Base-by-base conservation (phyloP, 2,329 filamentous ascomycete genomes). In the Cladophialophora carrionii region DNA sequence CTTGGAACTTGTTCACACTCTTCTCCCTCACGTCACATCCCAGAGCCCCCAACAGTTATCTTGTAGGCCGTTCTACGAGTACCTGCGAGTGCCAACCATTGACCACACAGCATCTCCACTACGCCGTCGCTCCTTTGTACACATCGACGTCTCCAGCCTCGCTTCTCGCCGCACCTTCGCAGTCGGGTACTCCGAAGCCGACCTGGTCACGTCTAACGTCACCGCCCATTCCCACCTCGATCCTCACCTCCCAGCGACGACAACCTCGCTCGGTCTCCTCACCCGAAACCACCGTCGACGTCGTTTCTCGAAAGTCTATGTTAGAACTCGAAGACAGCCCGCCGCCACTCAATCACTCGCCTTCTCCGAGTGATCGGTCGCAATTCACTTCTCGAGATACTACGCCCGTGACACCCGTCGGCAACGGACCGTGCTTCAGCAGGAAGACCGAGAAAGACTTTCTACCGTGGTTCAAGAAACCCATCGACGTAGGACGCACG, bases 271-370 rank as follows among this genome's bases (percentile, higher is more conserved):
- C 59, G 41, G 24, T 52, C 43, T 32, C 34, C 72, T 75, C 72
- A 22, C 41, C 52, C 49, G 57, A 60, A 31, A 26, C 29, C 24
- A 26, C 31, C 55, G 6, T 54, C 26, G 12, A 55, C 41, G 8
- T 29, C n/a, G n/a, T 10, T 24, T 34, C 61, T 29, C 48, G 34
- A 43, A 65, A 54, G 69, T 71, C 68, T 70, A 85, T 83, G 80
- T 82, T 83, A 78, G 81, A 83, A 79, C 81, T 81, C 74, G 78
- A 79, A 74, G 79, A 81, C 68, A 78, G 74, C 65, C 81, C 81
- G 71, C 82, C 80, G 72, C 80, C 82, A 73, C 78, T 82, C 74
- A 80, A 80, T 73, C 78, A 81, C 77, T 84, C 83, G 72, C 81
- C 82, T 64, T 75, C 76, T 66, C 72, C 75, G 70, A 80, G 79